Evolutionary conservation across 805 yeast genomes (phyloP).

Genomic region (Lipomyces starkeyi): DNA sequence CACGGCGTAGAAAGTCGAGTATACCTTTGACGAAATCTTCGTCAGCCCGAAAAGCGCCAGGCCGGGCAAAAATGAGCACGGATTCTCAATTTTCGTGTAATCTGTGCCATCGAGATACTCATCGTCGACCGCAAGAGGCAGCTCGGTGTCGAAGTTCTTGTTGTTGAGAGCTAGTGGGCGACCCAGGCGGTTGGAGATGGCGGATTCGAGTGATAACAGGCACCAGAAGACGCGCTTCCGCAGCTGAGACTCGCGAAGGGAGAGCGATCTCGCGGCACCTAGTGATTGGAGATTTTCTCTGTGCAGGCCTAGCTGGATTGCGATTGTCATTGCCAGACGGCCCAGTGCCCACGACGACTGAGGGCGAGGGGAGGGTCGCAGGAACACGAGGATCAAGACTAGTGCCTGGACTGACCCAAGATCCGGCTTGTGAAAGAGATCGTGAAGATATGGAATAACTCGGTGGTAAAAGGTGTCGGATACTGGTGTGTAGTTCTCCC

Average conservation of each 20-base stretch:
- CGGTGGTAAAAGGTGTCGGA: slow-evolving; percentile 28
- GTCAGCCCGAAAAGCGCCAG: slow-evolving; percentile 27
- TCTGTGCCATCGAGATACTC: slow-evolving; percentile 27
- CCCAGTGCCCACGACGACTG: slow-evolving; percentile 30
- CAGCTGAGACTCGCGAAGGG: slow-evolving; percentile 24
- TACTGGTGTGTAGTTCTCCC: slow-evolving; percentile 16
- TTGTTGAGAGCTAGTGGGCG: slow-evolving; percentile 27
- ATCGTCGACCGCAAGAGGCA: slow-evolving; percentile 31
- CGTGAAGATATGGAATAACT: slow-evolving; percentile 23
- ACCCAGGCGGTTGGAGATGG: slow-evolving; percentile 24
- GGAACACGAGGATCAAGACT: slow-evolving; percentile 23
- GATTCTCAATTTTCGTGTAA: slow-evolving; percentile 1
- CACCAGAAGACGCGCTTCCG: slow-evolving; percentile 34
- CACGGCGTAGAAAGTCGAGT: slow-evolving; percentile 27
- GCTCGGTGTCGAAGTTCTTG: slow-evolving; percentile 21
- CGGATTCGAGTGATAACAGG: slow-evolving; percentile 24
- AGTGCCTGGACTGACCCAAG: slow-evolving; percentile 25
- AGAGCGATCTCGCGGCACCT: slow-evolving; percentile 1
- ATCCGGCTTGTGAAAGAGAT: slow-evolving; percentile 21
- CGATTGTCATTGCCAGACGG: slow-evolving; percentile 29
- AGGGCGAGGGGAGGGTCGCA: slow-evolving; percentile 34
- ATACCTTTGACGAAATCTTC: slow-evolving; percentile 22
- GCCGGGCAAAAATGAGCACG: slow-evolving; percentile 32
- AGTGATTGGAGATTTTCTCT: slow-evolving; percentile 20
- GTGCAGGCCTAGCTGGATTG: slow-evolving; percentile 33